Evolutionary conservation across 2,329 filamentous ascomycete genomes (phyloP), one percentile per base, ranked within the genome.

Genomic region (Pseudomassariella vexata): DNA sequence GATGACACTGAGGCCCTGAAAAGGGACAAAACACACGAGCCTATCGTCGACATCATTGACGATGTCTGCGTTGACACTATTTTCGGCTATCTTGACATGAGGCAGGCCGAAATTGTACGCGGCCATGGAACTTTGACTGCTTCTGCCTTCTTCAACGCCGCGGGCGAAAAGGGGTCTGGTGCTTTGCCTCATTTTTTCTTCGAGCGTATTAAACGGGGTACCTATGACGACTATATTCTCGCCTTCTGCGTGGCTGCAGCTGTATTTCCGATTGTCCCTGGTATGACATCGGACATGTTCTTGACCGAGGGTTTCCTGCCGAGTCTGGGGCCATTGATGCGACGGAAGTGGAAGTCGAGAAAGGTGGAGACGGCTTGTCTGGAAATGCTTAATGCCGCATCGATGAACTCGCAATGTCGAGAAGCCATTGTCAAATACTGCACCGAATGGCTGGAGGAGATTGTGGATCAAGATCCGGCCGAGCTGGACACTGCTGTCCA

Each of bases 161-260:
- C 84, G 3, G 77, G 78, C 32, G 76, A 89, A 9, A 70, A 75
- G 6, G 86, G 87, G 4, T 71, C 79, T 42, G 69, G 76, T 43
- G 73, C 80, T 43, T 75, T 95, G 30, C 74, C 76, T 5, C 72
- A 73, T 5, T 90, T 92, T 55, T 84, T 95, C 53, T 79, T 79
- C 33, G 66, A 74, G 11, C 78, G 82, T 32, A 69, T 94, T 11
- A 63, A 73, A 44, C 79, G 82, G 41, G 80, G 80, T 32, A 90
- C 83, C 16, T 85, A 88, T 42, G 89, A 95, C 49, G 86, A 94
- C 57, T 77, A 94, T 44, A 86, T 95, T 34, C 70, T 92, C 30
- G 89, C 89, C 5, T 96, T 95, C 56, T 96, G 89, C 32, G 88
- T 89, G n/a, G 87, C 88, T 5, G 79, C 88, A 2, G 78, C 81